Base-by-base conservation (phyloP, 1,284 basidiomycete species). In the Leccinum angustisporum region DNA sequence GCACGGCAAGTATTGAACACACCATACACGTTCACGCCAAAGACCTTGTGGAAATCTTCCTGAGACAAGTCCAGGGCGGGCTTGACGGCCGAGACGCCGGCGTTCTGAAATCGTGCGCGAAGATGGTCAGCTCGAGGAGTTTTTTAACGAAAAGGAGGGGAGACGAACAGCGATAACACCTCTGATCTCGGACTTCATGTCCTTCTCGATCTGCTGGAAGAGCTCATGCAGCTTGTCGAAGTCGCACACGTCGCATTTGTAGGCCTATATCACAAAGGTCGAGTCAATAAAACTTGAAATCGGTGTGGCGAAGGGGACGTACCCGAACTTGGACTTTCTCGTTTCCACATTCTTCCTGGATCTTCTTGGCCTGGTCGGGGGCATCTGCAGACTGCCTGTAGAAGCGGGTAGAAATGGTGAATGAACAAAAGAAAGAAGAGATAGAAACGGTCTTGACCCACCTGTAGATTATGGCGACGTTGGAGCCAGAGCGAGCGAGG, bases 81-180 rank as follows among this genome's bases (percentile, higher is more conserved):
- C 70, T 83, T 83, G 40, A 84, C 75, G 58, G 81, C 73, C 3
- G 82, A 81, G 9, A 81, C 71, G 16, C 80, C 82, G 2, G 81
- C 80, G 52, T 82, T 79, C 76, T 79, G 27, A 1, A 56, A 25
- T 4, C 3, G n/a, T 65, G 8, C 57, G 53, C 4, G 5, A 52
- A 0, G 2, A 33, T 33, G 4, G 10, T 33, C 27, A 27, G 27
- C 27, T 27, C 27, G 27, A 30, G 27, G 27, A 8, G 27, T 30
- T 30, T 30, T 30, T 8, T 21, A 21, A 8, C 9, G 8, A 18
- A 16, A 14, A 2, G 48, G 1, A 0, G 6, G 7, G 5, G 2
- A 46, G 1, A 65, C 68, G 46, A 7, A 68, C 70, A 21, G 70
- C 66, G 5, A 68, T 58, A 7, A 68, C 77, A 5, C 76, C 68